Evolutionary conservation across 1,284 basidiomycete species (phyloP).

Genomic region (Ustilago cynodontis): DNA sequence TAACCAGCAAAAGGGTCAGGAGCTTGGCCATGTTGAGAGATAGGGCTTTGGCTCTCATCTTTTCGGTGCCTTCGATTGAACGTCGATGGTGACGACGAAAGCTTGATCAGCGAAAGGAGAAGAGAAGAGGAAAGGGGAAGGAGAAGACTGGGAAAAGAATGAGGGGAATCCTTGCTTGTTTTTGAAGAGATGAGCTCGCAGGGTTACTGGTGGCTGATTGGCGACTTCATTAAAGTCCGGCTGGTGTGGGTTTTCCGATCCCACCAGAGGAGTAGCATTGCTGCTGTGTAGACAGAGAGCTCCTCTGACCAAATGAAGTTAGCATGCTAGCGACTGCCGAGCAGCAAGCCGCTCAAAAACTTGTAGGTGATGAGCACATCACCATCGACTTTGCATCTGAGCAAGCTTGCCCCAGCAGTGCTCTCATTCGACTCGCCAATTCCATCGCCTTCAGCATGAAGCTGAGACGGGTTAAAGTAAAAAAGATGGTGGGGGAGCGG

Average conservation of each 20-base stretch:
- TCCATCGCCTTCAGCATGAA: no score
- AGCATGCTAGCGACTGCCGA: neutral
- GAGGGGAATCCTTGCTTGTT: neutral
- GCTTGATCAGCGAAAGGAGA: no score
- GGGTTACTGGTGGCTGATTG: neutral
- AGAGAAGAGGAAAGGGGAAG: neutral
- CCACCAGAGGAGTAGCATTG: neutral
- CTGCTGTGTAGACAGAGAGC: no score
- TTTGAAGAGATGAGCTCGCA: neutral
- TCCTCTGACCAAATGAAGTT: neutral
- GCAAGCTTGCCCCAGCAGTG: no score
- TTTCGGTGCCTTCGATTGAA: neutral
- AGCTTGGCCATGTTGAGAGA: slow-evolving; percentile 30
- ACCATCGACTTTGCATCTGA: no score
- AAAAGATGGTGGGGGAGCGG: no score
- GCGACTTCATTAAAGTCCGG: neutral
- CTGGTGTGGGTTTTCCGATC: neutral
- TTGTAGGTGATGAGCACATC: no score
- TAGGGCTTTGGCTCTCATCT: slow-evolving; percentile 12
- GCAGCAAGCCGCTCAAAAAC: no score
- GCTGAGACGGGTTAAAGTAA: no score
- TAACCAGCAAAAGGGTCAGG: slow-evolving; percentile 18
- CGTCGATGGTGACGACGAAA: neutral
- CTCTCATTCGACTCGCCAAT: no score
- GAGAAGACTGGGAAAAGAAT: no score